Evolutionary conservation across 148 eudicot species (phyloP).

Genomic region (Spergularia bocconei): DNA sequence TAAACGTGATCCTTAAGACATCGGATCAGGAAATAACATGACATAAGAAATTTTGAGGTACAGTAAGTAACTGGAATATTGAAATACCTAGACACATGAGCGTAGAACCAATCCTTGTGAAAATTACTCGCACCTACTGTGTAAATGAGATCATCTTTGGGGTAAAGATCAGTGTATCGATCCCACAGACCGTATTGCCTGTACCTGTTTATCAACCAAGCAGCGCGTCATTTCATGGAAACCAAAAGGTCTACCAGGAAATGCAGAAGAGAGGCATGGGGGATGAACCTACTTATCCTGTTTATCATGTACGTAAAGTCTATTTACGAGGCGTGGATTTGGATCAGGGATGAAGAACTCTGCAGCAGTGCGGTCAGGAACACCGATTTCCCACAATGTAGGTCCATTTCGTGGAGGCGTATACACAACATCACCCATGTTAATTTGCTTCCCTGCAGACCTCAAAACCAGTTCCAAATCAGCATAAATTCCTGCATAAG

Average conservation of each 20-base stretch:
- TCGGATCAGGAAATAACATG: not conserved
- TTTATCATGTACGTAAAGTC: slow-evolving; percentile 28
- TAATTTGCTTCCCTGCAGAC: slow-evolving; percentile 32
- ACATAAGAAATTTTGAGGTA: not conserved
- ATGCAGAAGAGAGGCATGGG: not conserved
- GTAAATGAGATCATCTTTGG: slow-evolving; percentile 55
- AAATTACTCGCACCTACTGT: slow-evolving; percentile 45
- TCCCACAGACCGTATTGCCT: slow-evolving; percentile 93
- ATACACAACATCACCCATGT: slow-evolving; percentile 40
- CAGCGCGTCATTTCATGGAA: not conserved
- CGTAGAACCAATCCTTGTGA: slow-evolving; percentile 67
- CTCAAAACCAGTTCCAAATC: not conserved
- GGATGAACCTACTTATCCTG: slow-evolving; percentile 38
- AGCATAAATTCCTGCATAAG: not conserved
- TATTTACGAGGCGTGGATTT: slow-evolving; percentile 43
- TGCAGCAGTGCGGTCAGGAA: slow-evolving; percentile 68
- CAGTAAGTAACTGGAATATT: not conserved
- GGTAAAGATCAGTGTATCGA: slow-evolving; percentile 62
- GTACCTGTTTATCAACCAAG: slow-evolving; percentile 38
- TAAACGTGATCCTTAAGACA: not conserved
- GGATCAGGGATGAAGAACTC: slow-evolving; percentile 81
- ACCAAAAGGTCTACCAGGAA: not conserved
- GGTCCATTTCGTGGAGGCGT: slow-evolving; percentile 68
- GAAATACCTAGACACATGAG: slow-evolving; percentile 63
- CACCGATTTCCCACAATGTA: slow-evolving; percentile 83